A percentile compares a stretch with the other conserved stretches of the same genome.
phyloP scores from a whole-genome alignment of 495 filamentous ascomycete genomes.

The Lichenothelia convexa region DNA sequence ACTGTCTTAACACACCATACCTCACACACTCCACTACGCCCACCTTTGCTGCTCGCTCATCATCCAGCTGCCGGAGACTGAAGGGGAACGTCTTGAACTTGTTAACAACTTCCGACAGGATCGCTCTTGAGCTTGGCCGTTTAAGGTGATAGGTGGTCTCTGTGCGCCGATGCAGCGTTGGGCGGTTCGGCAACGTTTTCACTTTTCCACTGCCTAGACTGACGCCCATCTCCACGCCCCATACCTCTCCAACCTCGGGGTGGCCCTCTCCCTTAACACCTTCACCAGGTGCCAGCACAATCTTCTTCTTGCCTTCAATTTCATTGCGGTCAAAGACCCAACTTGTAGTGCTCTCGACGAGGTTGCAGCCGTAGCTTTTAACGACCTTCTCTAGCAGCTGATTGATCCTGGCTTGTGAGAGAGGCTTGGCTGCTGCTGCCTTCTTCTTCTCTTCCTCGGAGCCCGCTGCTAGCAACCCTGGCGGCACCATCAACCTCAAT shows the following conservation, averaged over 20 bases:
- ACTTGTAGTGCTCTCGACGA: slow-evolving; percentile 93
- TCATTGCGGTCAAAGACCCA: slow-evolving; percentile 93
- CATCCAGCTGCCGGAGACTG: slow-evolving; percentile 88
- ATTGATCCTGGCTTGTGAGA: slow-evolving; percentile 68
- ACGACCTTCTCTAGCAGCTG: slow-evolving; percentile 78
- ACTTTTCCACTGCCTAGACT: slow-evolving; percentile 83
- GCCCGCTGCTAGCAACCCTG: slow-evolving; percentile 63
- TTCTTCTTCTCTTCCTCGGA: slow-evolving; percentile 89
- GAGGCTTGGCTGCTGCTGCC: slow-evolving; percentile 56
- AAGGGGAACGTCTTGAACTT: slow-evolving; percentile 97
- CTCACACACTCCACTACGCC: slow-evolving; percentile 92
- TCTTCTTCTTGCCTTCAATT: slow-evolving; percentile 96
- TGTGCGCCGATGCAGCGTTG: slow-evolving; percentile 86
- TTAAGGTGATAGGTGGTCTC: slow-evolving; percentile 78
- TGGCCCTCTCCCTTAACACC: slow-evolving; percentile 76
- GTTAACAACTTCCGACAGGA: slow-evolving; percentile 79
- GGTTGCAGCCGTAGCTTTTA: slow-evolving; percentile 73
- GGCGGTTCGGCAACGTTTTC: slow-evolving; percentile 69
- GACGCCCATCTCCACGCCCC: slow-evolving; percentile 92
- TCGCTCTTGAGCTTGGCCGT: slow-evolving; percentile 76
- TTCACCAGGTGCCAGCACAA: slow-evolving; percentile 75
- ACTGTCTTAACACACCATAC: slow-evolving; percentile 73
- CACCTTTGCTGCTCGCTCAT: slow-evolving; percentile 90
- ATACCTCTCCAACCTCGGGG: slow-evolving; percentile 85
- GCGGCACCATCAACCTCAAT: slow-evolving; percentile 74